phyloP scores from a whole-genome alignment of 805 yeast genomes.

The Metschnikowia anglica region DNA sequence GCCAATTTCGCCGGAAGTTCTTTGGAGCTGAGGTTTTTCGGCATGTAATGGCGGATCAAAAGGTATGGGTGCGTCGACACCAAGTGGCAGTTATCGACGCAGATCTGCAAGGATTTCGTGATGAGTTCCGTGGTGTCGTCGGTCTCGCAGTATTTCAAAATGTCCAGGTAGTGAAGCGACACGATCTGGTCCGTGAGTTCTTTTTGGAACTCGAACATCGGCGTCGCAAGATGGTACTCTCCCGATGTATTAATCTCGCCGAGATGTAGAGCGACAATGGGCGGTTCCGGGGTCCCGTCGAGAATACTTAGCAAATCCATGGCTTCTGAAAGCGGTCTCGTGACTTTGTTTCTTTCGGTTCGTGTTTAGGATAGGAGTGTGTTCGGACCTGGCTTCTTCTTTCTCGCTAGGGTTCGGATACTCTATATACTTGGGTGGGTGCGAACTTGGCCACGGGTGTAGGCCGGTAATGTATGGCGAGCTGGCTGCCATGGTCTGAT shows the following conservation, averaged over 20 bases:
- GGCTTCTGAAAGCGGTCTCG: background rate
- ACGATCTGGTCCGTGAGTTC: slow-evolving; percentile 90
- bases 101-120: slow-evolving; percentile 71
- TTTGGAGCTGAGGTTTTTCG: slow-evolving; percentile 68
- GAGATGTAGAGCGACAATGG: slow-evolving; percentile 57
- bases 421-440: too few relatives aligned
- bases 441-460: too few relatives aligned
- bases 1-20: slow-evolving; percentile 70
- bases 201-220: slow-evolving; percentile 82
- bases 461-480: too few relatives aligned
- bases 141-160: slow-evolving; percentile 78
- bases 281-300: slow-evolving; percentile 84
- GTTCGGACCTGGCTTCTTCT: too few relatives aligned
- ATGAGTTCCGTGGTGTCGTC: slow-evolving; percentile 51
- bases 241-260: slow-evolving; percentile 48
- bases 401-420: too few relatives aligned
- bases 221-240: slow-evolving; percentile 77
- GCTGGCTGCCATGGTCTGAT: too few relatives aligned
- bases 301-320: slow-evolving; percentile 77
- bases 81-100: slow-evolving; percentile 71
- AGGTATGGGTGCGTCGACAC: slow-evolving; percentile 90
- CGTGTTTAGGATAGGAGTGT: background rate
- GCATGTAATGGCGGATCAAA: slow-evolving; percentile 80
- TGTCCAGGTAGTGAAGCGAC: slow-evolving; percentile 87
- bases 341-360: background rate